These are phyloP conservation scores for Ceratobasidium theobromae DNA, from an alignment of 1,284 basidiomycete genomes.

Conservation along the genomic window DNA sequence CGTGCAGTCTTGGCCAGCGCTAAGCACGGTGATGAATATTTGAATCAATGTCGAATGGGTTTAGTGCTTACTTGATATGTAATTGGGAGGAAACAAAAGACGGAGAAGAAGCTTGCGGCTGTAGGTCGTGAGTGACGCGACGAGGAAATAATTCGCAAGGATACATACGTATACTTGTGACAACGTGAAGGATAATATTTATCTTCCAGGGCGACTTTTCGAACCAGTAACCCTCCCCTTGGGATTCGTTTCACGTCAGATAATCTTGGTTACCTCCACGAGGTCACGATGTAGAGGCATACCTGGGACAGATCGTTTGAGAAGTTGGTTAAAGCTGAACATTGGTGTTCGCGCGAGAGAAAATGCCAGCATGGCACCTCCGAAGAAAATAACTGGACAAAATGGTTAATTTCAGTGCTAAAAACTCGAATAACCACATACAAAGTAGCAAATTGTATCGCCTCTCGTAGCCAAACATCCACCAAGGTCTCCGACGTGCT, in stretches of 20 bases:
- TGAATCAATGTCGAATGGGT: background rate
- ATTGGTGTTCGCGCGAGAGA: constrained; percentile 26
- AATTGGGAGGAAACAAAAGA: constrained; percentile 34
- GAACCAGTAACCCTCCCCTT: constrained; percentile 36
- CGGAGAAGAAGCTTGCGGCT: constrained; percentile 34
- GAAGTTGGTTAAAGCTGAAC: constrained; percentile 27
- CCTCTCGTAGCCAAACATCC: background rate
- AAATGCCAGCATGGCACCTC: constrained; percentile 33
- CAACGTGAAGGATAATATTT: constrained; percentile 31
- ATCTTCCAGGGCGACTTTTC: constrained; percentile 23
- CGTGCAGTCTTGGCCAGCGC: constrained; percentile 34
- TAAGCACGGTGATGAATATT: background rate
- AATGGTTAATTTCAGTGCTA: no score
- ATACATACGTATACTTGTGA: constrained; percentile 28
- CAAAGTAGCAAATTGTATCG: background rate
- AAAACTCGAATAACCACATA: background rate
- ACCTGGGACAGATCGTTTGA: constrained; percentile 30
- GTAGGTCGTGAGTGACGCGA: background rate
- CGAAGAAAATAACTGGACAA: constrained; percentile 26
- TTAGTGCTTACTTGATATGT: constrained; percentile 22
- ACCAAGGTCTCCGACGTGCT: background rate
- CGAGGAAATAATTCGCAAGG: background rate
- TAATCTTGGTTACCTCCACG: no score
- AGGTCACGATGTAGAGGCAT: background rate
- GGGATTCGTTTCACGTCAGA: no score